phyloP scores from a whole-genome alignment of 2,329 filamentous ascomycete genomes.

The Apiospora marii region DNA sequence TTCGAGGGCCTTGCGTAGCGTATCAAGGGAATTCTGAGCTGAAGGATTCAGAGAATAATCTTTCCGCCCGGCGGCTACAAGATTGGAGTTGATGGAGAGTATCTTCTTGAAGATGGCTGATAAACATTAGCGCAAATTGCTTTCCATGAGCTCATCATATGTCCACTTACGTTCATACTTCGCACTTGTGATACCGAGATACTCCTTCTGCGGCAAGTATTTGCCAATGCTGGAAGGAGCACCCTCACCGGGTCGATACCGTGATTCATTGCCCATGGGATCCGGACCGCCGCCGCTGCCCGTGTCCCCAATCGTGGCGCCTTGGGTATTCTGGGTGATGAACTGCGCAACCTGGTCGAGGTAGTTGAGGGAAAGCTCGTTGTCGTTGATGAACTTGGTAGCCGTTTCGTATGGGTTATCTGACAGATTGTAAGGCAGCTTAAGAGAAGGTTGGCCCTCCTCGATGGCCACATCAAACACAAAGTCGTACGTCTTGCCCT shows the following conservation, averaged over 20 bases:
- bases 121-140: slow-evolving; percentile 57
- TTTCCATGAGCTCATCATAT: slow-evolving; percentile 20
- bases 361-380: slow-evolving; percentile 86
- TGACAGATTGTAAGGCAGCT: slow-evolving; percentile 91
- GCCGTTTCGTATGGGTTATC: slow-evolving; percentile 94
- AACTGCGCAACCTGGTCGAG: slow-evolving; percentile 93
- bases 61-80: slow-evolving; percentile 76
- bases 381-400: slow-evolving; percentile 87
- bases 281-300: slow-evolving; percentile 64
- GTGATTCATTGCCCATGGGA: slow-evolving; percentile 78
- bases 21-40: slow-evolving; percentile 69
- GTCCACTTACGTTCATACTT: slow-evolving; percentile 65
- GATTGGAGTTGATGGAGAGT: slow-evolving; percentile 74
- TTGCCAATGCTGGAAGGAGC: slow-evolving; percentile 57
- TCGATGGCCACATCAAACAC: slow-evolving; percentile 98
- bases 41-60: slow-evolving; percentile 76
- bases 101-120: slow-evolving; percentile 80
- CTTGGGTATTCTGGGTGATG: slow-evolving; percentile 88
- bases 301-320: slow-evolving; percentile 77
- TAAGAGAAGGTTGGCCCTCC: slow-evolving; percentile 89
- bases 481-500: slow-evolving; percentile 91
- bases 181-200: slow-evolving; percentile 78
- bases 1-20: slow-evolving; percentile 71
- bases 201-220: slow-evolving; percentile 79
- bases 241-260: slow-evolving; percentile 78